Percentiles rank a stretch among this genome's conserved stretches.
Conservation (phyloP, 306 rosid species). For the Castanospermum australe region DNA sequence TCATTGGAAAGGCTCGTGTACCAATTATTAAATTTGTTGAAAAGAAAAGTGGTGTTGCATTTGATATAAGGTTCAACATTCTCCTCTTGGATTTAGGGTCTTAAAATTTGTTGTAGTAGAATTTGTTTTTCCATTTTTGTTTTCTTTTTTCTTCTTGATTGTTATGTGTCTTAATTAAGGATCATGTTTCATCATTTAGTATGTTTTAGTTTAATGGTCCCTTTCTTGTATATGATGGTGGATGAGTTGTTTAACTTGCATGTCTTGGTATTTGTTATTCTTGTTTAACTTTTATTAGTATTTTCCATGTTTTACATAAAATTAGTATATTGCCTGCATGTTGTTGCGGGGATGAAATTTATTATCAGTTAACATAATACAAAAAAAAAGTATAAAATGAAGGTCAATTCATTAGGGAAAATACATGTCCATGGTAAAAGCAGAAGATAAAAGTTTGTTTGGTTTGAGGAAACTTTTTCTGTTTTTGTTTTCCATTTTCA, state of each 20-base stretch:
- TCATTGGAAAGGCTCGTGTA: constrained; percentile 93
- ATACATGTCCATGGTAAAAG: too few species aligned
- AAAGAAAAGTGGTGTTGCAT: constrained; percentile 74
- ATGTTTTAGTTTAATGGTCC: background rate
- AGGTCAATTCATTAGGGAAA: too few species aligned
- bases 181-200: background rate
- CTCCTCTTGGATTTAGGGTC: constrained; percentile 11
- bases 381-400: too few species aligned
- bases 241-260: constrained; percentile 18
- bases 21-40: constrained; percentile 93
- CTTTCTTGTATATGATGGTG: background rate
- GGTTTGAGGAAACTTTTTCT: too few species aligned
- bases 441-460: too few species aligned
- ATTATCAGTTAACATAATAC: too few species aligned
- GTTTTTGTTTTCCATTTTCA: too few species aligned
- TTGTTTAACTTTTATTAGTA: background rate
- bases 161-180: background rate
- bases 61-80: constrained; percentile 75
- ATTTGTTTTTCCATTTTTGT: background rate
- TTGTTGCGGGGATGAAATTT: too few species aligned
- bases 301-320: background rate
- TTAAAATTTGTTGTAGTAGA: background rate
- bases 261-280: background rate
- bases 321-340: too few species aligned
- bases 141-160: background rate